Evolutionary conservation across 208 protist species (phyloP), one percentile per base, ranked within the genome.

Genomic region (Wallacemonas collosoma): DNA sequence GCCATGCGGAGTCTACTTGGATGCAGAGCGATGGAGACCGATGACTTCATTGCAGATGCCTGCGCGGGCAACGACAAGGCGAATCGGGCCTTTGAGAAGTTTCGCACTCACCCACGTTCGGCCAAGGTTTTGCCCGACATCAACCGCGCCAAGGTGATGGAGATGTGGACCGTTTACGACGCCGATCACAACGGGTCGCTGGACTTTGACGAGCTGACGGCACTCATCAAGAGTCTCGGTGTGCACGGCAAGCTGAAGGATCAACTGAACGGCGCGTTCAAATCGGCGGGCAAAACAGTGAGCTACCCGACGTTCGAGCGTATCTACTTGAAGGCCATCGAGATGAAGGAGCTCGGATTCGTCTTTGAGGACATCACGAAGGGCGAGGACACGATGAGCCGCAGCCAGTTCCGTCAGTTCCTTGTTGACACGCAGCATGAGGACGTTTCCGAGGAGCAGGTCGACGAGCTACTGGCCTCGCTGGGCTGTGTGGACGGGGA

Each of bases 81-180:
- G 5, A 68, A 69, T 26, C 61, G 55, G 3, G 77, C 73, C 5
- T 81, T 88, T 17, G 79, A 87, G 47, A 39, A 0, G 9, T 88
- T 81, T 50, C 54, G 86, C 63, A 58, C 61, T 12, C 68, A 79
- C 17, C 76, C 70, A 12, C 77, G 72, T 9, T 66, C 50, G 2
- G 17, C 41, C 8, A 69, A 53, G 17, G 70, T 85, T 1, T 57
- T 58, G 54, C 77, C 80, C 17, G 82, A 88, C 72, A 17, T 80
- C n/a, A 85, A 82, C 54, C 76, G 77, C 43, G 78, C 82, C 57
- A 88, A 81, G 67, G 75, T 90, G 53, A 90, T 91, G 86, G 77
- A 85, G 71, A 71, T 90, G 64, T 92, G 84, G 86, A 85, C 90
- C 80, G 77, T 65, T 47, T 87, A 88, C 69, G 82, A 89, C 78